A percentile compares a stretch with the other conserved stretches of the same genome.
Evolutionary conservation across 176 grass and related monocot species (phyloP).

Genomic region (Eragrostis curvula): DNA sequence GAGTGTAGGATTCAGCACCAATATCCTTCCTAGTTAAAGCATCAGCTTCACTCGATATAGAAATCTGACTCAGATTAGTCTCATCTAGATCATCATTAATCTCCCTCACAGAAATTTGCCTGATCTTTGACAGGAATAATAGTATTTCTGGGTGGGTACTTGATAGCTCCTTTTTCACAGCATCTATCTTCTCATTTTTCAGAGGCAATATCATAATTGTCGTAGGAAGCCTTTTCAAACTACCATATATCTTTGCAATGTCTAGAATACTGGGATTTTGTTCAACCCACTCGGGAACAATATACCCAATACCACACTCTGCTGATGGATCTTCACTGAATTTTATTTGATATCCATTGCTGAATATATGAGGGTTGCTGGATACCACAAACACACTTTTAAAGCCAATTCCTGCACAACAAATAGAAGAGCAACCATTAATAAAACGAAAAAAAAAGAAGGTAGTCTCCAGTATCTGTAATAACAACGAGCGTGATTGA

Average conservation of each 20-base stretch:
- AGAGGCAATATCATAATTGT: slow-evolving; percentile 59
- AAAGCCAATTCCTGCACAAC: slow-evolving; percentile 56
- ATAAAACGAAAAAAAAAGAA: too few relatives aligned
- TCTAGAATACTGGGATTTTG: slow-evolving; percentile 36
- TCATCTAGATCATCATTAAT: slow-evolving; percentile 26
- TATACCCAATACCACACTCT: slow-evolving; percentile 59
- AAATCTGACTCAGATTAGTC: slow-evolving; percentile 43
- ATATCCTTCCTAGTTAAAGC: slow-evolving; percentile 43
- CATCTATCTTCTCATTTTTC: slow-evolving; percentile 51
- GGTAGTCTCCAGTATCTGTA: too few relatives aligned
- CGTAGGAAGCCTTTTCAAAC: slow-evolving; percentile 32
- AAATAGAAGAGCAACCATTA: background rate
- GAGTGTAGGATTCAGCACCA: slow-evolving; percentile 48
- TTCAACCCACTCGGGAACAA: slow-evolving; percentile 66
- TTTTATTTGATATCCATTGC: slow-evolving; percentile 66
- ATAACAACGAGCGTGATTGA: too few relatives aligned
- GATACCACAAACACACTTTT: slow-evolving; percentile 67
- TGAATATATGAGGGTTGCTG: slow-evolving; percentile 57
- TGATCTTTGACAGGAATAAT: slow-evolving; percentile 59
- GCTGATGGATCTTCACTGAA: slow-evolving; percentile 51
- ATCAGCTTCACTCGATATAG: slow-evolving; percentile 54
- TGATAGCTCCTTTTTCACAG: slow-evolving; percentile 60
- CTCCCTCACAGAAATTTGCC: slow-evolving; percentile 41
- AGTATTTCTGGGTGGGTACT: slow-evolving; percentile 53
- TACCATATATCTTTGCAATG: slow-evolving; percentile 41